Evolutionary conservation across 75 land plant genomes (phyloP).

Genomic region (Sequoiadendron giganteum): DNA sequence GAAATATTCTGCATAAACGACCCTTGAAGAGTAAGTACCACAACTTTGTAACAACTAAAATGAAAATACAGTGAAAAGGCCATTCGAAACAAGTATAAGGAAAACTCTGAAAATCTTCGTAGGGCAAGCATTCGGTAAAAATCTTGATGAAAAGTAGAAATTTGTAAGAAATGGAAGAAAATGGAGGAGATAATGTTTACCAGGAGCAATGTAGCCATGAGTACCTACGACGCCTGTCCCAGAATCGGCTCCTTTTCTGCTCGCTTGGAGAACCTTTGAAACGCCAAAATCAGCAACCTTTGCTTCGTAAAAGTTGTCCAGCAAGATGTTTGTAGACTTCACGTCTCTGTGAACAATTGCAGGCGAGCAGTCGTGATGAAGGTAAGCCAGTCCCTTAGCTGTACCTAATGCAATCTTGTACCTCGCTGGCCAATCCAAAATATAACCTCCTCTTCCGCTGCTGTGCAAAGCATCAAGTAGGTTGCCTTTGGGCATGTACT

Average conservation of each 20-base stretch:
- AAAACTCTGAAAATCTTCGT: too few species aligned
- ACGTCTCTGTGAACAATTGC: conserved; percentile 86
- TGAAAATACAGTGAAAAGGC: not conserved
- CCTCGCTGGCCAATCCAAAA: conserved; percentile 69
- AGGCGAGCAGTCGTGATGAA: conserved; percentile 87
- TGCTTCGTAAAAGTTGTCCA: conserved; percentile 68
- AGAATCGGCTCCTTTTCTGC: conserved; percentile 16
- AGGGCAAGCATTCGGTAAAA: not conserved
- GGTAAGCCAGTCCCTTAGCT: conserved; percentile 75
- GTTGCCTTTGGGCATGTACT: conserved; percentile 93
- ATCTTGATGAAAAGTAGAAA: not conserved
- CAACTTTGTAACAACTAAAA: not conserved
- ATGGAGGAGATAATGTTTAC: conserved; percentile 26
- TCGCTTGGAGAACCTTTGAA: conserved; percentile 47
- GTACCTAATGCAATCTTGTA: conserved; percentile 81
- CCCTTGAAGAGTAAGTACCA: not conserved
- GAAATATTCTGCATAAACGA: not conserved
- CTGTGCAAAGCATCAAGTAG: conserved; percentile 65
- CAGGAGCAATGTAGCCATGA: conserved; percentile 92
- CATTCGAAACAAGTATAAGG: not conserved
- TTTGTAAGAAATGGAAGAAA: not conserved
- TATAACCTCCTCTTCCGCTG: conserved; percentile 33
- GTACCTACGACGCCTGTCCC: conserved; percentile 72
- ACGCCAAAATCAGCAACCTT: conserved; percentile 92
- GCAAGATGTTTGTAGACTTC: conserved; percentile 82